Conservation (phyloP, 2,329 filamentous ascomycete species). For the Aureobasidium mangrovei region DNA sequence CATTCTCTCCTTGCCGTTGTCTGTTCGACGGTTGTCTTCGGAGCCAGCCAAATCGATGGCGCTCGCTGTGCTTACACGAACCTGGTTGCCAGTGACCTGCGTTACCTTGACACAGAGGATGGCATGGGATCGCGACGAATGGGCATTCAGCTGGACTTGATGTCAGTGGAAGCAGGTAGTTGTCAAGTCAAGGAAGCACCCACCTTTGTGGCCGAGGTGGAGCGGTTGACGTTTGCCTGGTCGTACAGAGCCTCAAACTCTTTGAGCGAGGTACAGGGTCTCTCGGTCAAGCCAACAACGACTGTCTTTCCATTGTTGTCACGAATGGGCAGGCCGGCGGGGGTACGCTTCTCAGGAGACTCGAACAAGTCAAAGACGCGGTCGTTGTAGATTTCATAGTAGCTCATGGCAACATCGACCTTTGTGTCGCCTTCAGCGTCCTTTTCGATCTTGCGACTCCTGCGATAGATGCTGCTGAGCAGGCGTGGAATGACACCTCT, state of each 20-base stretch:
- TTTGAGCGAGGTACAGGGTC: conserved; percentile 71
- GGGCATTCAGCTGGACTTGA: conserved; percentile 60
- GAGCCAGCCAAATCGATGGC: conserved; percentile 93
- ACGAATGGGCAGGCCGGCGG: conserved; percentile 69
- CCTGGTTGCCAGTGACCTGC: conserved; percentile 60
- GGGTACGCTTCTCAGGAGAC: conserved; percentile 73
- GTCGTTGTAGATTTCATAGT: conserved; percentile 97
- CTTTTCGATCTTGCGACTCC: conserved; percentile 76
- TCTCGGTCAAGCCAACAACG: conserved; percentile 77
- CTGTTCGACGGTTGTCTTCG: conserved; percentile 88
- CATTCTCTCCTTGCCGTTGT: conserved; percentile 84
- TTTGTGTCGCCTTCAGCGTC: conserved; percentile 61
- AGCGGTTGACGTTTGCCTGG: conserved; percentile 81
- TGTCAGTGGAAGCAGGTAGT: not conserved
- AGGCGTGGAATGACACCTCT: conserved; percentile 80
- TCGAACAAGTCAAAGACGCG: conserved; percentile 89
- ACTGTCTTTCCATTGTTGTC: conserved; percentile 82
- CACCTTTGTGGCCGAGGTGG: conserved; percentile 78
- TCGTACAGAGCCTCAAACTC: conserved; percentile 89
- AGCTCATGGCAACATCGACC: conserved; percentile 70
- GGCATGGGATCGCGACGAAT: conserved; percentile 82
- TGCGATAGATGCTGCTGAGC: conserved; percentile 75
- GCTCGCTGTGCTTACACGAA: conserved; percentile 72
- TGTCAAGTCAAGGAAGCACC: not conserved
- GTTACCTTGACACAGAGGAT: conserved; percentile 84